These are phyloP conservation scores for Wickerhamiella musiphila DNA, from an alignment of 805 yeast species.

Conservation along the genomic window DNA sequence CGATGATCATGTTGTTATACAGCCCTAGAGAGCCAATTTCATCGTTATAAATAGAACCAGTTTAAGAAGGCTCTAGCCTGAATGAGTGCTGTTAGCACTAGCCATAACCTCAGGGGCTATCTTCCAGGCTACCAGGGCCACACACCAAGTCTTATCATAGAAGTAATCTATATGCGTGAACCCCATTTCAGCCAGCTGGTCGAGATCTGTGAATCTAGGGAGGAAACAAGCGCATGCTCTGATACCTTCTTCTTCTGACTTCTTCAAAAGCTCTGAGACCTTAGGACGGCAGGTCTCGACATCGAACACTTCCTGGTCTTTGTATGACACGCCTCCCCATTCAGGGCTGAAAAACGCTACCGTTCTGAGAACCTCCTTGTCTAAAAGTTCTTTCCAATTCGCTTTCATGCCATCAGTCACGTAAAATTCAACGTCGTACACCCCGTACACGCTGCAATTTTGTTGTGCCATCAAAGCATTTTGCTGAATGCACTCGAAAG, in stretches of 20 bases:
- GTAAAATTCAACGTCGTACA: conserved; percentile 30
- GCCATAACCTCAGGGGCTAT: too few relatives aligned
- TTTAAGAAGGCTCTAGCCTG: too few relatives aligned
- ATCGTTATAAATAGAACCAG: too few relatives aligned
- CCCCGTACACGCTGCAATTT: conserved; percentile 50
- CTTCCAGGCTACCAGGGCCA: conserved; percentile 9
- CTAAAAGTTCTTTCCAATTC: conserved; percentile 4
- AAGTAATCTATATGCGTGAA: conserved; percentile 9
- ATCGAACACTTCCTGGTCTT: conserved; percentile 8
- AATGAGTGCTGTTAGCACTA: too few relatives aligned
- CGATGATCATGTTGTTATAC: too few relatives aligned
- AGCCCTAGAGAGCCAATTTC: too few relatives aligned
- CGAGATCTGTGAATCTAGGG: conserved; percentile 12
- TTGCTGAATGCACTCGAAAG: conserved; percentile 16
- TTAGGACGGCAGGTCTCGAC: conserved; percentile 11
- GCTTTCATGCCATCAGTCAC: conserved; percentile 33
- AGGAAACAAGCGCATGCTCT: conserved; percentile 5
- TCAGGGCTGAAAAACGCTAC: conserved; percentile 15
- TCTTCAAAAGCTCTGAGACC: conserved; percentile 5
- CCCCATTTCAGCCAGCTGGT: conserved; percentile 10
- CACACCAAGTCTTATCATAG: conserved; percentile 7
- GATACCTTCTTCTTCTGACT: conserved; percentile 5
- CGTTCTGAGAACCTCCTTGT: conserved; percentile 6
- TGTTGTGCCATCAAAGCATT: conserved; percentile 21
- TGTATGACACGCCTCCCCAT: conserved; percentile 17